Percentiles rank a stretch among this genome's conserved stretches.
These are phyloP conservation scores for Colletotrichum sp. DNA, from an alignment of 2,329 filamentous ascomycete species.

Conservation along the genomic window DNA sequence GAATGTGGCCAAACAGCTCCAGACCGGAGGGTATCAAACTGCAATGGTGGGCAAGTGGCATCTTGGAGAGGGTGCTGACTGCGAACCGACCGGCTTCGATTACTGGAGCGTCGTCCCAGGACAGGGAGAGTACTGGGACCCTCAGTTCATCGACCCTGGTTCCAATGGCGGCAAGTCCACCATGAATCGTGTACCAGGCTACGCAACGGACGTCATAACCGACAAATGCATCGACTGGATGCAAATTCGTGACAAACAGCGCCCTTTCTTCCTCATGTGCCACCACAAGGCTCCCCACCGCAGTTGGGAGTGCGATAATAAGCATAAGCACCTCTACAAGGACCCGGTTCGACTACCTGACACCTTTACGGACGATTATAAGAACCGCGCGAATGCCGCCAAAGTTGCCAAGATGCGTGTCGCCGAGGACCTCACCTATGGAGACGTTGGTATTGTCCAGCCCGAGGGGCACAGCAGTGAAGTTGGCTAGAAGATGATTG, in stretches of 20 bases:
- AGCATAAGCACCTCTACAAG: constrained; percentile 52
- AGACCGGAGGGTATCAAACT: constrained; percentile 50
- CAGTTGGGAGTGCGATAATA: constrained; percentile 53
- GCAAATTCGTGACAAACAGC: constrained; percentile 30
- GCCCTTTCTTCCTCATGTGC: constrained; percentile 59
- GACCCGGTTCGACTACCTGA: constrained; percentile 51
- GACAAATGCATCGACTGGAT: constrained; percentile 52
- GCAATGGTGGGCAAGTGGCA: constrained; percentile 61
- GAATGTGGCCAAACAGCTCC: constrained; percentile 55
- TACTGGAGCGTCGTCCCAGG: constrained; percentile 55
- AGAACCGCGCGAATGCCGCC: constrained; percentile 54
- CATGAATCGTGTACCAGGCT: constrained; percentile 38
- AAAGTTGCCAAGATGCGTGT: constrained; percentile 55
- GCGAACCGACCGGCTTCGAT: constrained; percentile 55
- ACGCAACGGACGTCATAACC: constrained; percentile 57
- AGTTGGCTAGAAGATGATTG: neutral
- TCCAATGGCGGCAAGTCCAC: constrained; percentile 21
- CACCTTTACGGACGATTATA: constrained; percentile 58
- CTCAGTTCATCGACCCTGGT: constrained; percentile 48
- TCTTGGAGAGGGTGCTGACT: constrained; percentile 48
- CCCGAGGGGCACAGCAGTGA: constrained; percentile 46
- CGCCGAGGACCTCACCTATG: constrained; percentile 54
- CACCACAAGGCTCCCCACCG: constrained; percentile 61
- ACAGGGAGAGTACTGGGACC: constrained; percentile 57
- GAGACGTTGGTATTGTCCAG: constrained; percentile 50